phyloP scores from a whole-genome alignment of 2,329 filamentous ascomycete genomes.

The Diaporthe humulicola region DNA sequence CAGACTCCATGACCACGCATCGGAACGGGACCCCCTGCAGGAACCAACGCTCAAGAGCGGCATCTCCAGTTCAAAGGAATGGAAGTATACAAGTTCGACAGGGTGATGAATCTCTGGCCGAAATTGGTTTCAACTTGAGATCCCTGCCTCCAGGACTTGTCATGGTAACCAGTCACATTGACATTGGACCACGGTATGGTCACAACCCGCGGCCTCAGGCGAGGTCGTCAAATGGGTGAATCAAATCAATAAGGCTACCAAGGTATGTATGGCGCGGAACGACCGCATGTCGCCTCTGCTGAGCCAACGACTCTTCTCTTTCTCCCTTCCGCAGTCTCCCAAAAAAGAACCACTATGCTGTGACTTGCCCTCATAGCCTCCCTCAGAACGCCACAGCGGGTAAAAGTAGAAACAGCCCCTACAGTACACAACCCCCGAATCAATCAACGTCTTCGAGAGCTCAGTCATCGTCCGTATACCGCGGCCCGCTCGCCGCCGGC shows the following conservation, averaged over 20 bases:
- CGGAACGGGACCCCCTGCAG: too few species aligned
- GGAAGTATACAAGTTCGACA: too few species aligned
- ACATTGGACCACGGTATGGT: not conserved
- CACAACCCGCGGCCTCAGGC: not conserved
- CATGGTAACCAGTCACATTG: not conserved
- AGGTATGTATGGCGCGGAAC: not conserved
- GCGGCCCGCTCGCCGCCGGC: constrained; percentile 70
- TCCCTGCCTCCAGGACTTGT: not conserved
- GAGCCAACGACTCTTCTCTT: not conserved
- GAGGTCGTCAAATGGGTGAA: not conserved
- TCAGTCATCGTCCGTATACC: constrained; percentile 66
- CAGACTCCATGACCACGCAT: too few species aligned
- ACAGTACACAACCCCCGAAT: too few species aligned
- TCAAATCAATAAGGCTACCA: constrained; percentile 14
- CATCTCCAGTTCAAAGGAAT: not conserved
- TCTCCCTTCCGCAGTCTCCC: not conserved
- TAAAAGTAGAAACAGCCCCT: not conserved
- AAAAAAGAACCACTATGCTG: not conserved
- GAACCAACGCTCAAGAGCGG: not conserved
- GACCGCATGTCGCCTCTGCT: not conserved
- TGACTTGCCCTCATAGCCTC: not conserved
- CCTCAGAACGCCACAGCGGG: constrained; percentile 1
- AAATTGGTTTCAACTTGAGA: too few species aligned
- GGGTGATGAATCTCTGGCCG: too few species aligned
- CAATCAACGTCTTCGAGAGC: not conserved